Conservation (phyloP, 83 land plant genomes). For the Diphasiastrum complanatum region DNA sequence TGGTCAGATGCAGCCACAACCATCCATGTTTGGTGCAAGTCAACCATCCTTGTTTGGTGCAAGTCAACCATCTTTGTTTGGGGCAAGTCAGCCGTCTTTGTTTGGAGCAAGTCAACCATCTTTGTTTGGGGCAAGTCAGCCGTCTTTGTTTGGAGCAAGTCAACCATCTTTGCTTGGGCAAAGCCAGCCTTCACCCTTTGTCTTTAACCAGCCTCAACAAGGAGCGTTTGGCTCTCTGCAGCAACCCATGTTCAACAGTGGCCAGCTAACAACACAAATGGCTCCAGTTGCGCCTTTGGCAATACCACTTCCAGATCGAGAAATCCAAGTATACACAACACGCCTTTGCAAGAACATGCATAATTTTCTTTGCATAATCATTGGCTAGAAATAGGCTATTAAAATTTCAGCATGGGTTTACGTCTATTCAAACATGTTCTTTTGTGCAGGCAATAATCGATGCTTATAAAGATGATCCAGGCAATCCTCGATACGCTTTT, state of each 20-base stretch:
- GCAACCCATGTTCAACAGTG: conserved; percentile 22
- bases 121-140: conserved; percentile 14
- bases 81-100: conserved; percentile 7
- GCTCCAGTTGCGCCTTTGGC: conserved; percentile 92
- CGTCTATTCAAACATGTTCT: too few relatives aligned
- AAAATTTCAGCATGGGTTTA: not conserved
- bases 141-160: conserved; percentile 13
- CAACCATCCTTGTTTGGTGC: conserved; percentile 18
- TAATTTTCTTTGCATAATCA: not conserved
- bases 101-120: conserved; percentile 24
- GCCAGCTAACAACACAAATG: conserved; percentile 89
- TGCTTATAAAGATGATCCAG: conserved; percentile 88
- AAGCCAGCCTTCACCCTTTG: conserved; percentile 4
- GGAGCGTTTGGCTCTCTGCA: conserved; percentile 4
- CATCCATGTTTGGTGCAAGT: conserved; percentile 2
- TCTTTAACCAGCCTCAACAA: conserved; percentile 5
- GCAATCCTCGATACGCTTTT: conserved; percentile 74
- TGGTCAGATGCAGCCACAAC: conserved; percentile 8
- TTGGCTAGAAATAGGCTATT: too few relatives aligned
- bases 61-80: conserved; percentile 4
- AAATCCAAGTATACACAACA: conserved; percentile 50
- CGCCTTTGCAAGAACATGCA: not conserved
- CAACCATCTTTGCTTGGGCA: not conserved
- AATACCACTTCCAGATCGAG: conserved; percentile 84
- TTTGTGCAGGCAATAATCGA: conserved; percentile 72